These are phyloP conservation scores for Penicillium bialowiezense DNA, from an alignment of 495 filamentous ascomycete species.

Conservation along the genomic window DNA sequence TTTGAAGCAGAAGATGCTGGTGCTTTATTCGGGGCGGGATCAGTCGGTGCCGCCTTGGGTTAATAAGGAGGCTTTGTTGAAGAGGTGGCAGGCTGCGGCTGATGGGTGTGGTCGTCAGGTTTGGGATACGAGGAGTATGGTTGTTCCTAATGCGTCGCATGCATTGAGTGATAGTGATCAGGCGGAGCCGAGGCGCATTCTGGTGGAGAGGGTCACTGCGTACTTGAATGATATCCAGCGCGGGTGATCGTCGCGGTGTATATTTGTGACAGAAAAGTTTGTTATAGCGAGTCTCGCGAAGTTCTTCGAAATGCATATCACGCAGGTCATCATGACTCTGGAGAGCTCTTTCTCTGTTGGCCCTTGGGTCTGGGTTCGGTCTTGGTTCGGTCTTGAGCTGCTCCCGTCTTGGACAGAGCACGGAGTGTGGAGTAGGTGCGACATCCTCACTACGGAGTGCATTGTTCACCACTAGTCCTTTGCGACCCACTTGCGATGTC, in stretches of 20 bases:
- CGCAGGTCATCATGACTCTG: too few species aligned
- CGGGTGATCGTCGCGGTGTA: constrained; percentile 1
- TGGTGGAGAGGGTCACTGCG: constrained; percentile 33
- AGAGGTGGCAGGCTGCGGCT: constrained; percentile 61
- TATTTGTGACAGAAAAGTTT: too few species aligned
- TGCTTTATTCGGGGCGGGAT: constrained; percentile 68
- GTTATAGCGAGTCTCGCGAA: too few species aligned
- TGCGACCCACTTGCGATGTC: too few species aligned
- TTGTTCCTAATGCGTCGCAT: constrained; percentile 46
- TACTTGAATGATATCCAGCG: constrained; percentile 27
- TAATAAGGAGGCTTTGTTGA: constrained; percentile 61
- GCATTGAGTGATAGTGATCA: constrained; percentile 46
- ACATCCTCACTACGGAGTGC: too few species aligned
- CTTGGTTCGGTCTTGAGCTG: too few species aligned
- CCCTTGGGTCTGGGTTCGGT: too few species aligned
- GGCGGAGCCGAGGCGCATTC: constrained; percentile 36
- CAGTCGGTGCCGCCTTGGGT: constrained; percentile 62
- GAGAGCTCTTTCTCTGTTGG: too few species aligned
- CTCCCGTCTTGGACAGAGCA: too few species aligned
- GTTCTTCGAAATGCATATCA: too few species aligned
- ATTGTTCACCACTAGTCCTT: too few species aligned
- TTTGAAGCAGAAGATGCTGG: constrained; percentile 42
- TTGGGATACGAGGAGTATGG: constrained; percentile 40
- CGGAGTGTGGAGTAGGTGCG: too few species aligned
- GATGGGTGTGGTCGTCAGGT: constrained; percentile 21